A percentile compares a stretch with the other conserved stretches of the same genome.
Conservation (phyloP, 805 yeast species). For the Brettanomyces sp. region DNA sequence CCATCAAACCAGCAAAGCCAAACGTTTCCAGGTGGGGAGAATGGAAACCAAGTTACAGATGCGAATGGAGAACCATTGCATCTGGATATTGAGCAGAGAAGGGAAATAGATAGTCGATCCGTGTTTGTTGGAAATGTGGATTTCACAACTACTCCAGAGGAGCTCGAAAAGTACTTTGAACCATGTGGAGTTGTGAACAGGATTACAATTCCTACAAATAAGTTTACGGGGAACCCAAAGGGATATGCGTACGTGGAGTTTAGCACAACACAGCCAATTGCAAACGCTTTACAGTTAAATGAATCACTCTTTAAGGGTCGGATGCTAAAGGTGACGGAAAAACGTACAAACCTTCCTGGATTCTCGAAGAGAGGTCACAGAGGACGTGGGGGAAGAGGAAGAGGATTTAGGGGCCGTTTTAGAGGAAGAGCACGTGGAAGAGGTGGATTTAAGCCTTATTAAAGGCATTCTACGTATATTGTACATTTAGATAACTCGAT, state of each 20-base stretch:
- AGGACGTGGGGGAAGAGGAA: conserved; percentile 15
- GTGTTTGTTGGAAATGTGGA: conserved; percentile 83
- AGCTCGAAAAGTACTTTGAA: conserved; percentile 65
- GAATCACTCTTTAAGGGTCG: conserved; percentile 63
- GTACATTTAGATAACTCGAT: too few relatives aligned
- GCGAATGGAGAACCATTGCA: conserved; percentile 11
- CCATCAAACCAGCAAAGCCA: not conserved
- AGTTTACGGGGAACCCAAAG: conserved; percentile 70
- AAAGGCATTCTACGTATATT: not conserved
- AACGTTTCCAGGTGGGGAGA: not conserved
- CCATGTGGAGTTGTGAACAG: conserved; percentile 66
- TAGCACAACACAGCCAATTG: conserved; percentile 54
- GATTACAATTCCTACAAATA: conserved; percentile 68
- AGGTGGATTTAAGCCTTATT: conserved; percentile 26
- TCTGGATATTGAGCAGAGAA: conserved; percentile 27
- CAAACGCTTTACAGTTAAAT: conserved; percentile 52
- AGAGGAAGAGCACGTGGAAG: conserved; percentile 23
- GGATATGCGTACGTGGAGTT: conserved; percentile 87
- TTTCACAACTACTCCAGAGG: conserved; percentile 69
- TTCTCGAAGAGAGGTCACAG: conserved; percentile 31
- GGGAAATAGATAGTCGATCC: conserved; percentile 67
- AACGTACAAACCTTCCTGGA: conserved; percentile 79
- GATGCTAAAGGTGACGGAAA: conserved; percentile 62
- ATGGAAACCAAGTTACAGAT: not conserved
- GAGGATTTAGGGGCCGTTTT: conserved; percentile 19